phyloP scores from a whole-genome alignment of 164 flowering plant species.

The Aristolochia contorta region DNA sequence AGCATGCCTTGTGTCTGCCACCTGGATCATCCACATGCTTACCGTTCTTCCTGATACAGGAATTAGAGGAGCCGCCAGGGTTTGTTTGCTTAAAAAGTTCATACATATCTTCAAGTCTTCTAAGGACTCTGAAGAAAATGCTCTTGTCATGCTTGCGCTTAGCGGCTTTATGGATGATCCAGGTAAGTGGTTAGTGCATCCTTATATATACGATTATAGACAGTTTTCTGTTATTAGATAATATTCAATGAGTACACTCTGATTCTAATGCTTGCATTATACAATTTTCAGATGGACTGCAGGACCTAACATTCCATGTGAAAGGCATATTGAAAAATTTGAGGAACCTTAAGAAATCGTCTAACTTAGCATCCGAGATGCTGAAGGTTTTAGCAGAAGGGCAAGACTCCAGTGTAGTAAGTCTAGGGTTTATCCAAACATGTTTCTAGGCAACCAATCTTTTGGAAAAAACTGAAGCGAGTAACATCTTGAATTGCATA shows the following conservation, averaged over 20 bases:
- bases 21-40: conserved; percentile 70
- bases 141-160: conserved; percentile 66
- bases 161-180: conserved; percentile 50
- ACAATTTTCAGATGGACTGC: conserved; percentile 46
- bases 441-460: no score
- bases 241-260: neutral
- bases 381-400: conserved; percentile 52
- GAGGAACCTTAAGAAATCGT: conserved; percentile 57
- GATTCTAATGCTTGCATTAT: neutral
- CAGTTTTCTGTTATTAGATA: neutral
- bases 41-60: conserved; percentile 69
- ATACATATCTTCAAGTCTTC: conserved; percentile 48
- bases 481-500: no score
- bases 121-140: conserved; percentile 50
- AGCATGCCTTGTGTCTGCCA: conserved; percentile 61
- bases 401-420: conserved; percentile 47
- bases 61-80: conserved; percentile 63
- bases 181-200: conserved; percentile 28
- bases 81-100: conserved; percentile 53
- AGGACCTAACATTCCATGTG: conserved; percentile 30
- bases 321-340: conserved; percentile 58
- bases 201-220: neutral
- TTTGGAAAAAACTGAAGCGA: no score
- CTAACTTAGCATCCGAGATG: conserved; percentile 50
- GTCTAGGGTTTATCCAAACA: conserved; percentile 8